A percentile compares a stretch with the other conserved stretches of the same genome.
Evolutionary conservation across 106 monocot species (phyloP).

Genomic region (Dioscorea zingiberensis): DNA sequence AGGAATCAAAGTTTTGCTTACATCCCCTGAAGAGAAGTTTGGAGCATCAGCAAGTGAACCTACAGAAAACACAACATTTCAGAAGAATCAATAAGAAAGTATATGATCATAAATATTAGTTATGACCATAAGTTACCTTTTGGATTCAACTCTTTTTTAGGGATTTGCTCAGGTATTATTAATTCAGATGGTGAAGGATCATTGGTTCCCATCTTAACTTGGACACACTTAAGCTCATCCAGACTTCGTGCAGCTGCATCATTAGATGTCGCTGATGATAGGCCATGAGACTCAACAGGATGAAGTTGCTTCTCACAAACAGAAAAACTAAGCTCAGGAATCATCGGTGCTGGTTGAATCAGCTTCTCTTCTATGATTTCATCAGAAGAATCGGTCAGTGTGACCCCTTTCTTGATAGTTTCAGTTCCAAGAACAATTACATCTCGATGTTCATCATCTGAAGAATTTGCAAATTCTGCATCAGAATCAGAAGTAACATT

Average conservation of each 20-base stretch:
- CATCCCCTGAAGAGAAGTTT: constrained; percentile 16
- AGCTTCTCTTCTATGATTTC: constrained; percentile 29
- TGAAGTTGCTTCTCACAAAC: constrained; percentile 14
- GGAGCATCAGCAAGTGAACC: constrained; percentile 11
- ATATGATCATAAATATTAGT: neutral
- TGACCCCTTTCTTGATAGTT: constrained; percentile 21
- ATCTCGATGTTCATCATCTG: constrained; percentile 27
- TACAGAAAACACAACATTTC: constrained; percentile 6
- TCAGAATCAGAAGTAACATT: constrained; percentile 43
- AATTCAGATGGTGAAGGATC: constrained; percentile 12
- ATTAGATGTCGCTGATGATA: too few species aligned
- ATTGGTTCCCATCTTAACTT: constrained; percentile 11
- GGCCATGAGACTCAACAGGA: neutral
- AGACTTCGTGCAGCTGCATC: constrained; percentile 23
- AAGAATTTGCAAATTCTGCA: constrained; percentile 25
- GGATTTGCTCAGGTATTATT: constrained; percentile 6
- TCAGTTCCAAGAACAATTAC: neutral
- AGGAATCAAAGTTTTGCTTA: constrained; percentile 10
- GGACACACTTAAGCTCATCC: constrained; percentile 50
- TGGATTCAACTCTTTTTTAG: constrained; percentile 12
- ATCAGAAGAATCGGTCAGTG: neutral
- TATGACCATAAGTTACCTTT: constrained; percentile 8
- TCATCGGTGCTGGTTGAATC: constrained; percentile 19
- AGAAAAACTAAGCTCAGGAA: constrained; percentile 11
- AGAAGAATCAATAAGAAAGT: constrained; percentile 1